phyloP scores from a whole-genome alignment of 1,284 basidiomycete genomes.

The Puccinia polysora region DNA sequence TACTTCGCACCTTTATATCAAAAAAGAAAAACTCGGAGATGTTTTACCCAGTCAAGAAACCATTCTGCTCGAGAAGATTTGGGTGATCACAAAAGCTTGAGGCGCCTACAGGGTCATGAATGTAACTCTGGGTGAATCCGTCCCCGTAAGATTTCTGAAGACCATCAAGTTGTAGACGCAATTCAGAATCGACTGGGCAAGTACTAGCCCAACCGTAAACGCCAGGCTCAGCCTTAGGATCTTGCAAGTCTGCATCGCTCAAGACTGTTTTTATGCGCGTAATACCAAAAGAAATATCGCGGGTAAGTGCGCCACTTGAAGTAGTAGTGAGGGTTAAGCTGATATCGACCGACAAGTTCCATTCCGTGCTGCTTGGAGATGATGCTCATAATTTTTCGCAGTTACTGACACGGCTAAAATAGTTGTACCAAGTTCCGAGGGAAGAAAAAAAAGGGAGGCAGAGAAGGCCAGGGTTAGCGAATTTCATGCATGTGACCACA shows the following conservation, averaged over 20 bases:
- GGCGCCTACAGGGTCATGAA: conserved; percentile 25
- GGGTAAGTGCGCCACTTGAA: background rate
- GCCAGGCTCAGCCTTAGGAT: conserved; percentile 11
- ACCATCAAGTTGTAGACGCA: conserved; percentile 22
- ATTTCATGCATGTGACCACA: too few relatives aligned
- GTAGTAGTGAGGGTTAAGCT: background rate
- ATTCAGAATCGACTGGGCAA: conserved; percentile 22
- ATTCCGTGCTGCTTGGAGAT: conserved; percentile 23
- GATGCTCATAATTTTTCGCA: conserved; percentile 24
- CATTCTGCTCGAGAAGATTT: conserved; percentile 7
- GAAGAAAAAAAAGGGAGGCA: background rate
- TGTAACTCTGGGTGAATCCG: conserved; percentile 15
- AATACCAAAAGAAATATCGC: background rate
- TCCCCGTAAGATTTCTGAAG: background rate
- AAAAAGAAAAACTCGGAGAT: background rate
- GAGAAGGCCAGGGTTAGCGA: background rate
- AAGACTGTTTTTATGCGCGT: too few relatives aligned
- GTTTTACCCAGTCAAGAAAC: conserved; percentile 28
- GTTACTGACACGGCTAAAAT: conserved; percentile 27
- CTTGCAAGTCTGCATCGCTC: background rate
- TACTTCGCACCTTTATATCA: too few relatives aligned
- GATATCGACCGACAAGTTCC: background rate
- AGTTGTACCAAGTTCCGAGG: background rate
- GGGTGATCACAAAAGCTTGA: conserved; percentile 39
- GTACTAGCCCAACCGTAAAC: conserved; percentile 29